Evolutionary conservation across 805 yeast species (phyloP).

Genomic region (Nakazawaea siamensis): DNA sequence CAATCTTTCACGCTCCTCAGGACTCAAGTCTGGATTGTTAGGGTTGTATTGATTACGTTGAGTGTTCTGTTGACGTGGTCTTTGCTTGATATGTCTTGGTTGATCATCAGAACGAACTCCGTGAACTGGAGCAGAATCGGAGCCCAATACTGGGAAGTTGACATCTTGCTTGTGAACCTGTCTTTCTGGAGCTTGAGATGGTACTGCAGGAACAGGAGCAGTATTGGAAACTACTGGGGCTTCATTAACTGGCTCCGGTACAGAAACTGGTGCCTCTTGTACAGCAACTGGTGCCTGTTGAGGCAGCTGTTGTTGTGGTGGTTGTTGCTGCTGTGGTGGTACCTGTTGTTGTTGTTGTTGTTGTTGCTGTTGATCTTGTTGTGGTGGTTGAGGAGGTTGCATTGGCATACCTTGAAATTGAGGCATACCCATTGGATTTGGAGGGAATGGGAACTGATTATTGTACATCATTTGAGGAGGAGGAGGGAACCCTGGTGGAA

Average conservation of each 20-base stretch:
- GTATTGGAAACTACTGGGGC: neutral
- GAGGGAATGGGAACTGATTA: constrained; percentile 14
- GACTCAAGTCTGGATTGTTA: constrained; percentile 39
- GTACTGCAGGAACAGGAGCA: too few species aligned
- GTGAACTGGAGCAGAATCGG: constrained; percentile 32
- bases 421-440: constrained; percentile 9
- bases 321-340: constrained; percentile 22
- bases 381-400: constrained; percentile 11
- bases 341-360: constrained; percentile 15
- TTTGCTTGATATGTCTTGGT: neutral
- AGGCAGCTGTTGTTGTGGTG: constrained; percentile 19
- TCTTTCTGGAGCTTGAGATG: neutral
- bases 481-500: constrained; percentile 12
- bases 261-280: constrained; percentile 6
- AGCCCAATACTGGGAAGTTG: constrained; percentile 49
- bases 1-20: constrained; percentile 65
- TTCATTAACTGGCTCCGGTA: constrained; percentile 1
- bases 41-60: constrained; percentile 15
- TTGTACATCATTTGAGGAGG: constrained; percentile 11
- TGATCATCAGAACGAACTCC: too few species aligned
- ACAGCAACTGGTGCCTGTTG: constrained; percentile 10
- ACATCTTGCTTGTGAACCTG: constrained; percentile 16
- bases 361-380: constrained; percentile 15
- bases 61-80: constrained; percentile 1
- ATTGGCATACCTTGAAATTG: constrained; percentile 11